Base-by-base conservation (phyloP, 2,329 filamentous ascomycete species). In the Exophiala aquamarina region DNA sequence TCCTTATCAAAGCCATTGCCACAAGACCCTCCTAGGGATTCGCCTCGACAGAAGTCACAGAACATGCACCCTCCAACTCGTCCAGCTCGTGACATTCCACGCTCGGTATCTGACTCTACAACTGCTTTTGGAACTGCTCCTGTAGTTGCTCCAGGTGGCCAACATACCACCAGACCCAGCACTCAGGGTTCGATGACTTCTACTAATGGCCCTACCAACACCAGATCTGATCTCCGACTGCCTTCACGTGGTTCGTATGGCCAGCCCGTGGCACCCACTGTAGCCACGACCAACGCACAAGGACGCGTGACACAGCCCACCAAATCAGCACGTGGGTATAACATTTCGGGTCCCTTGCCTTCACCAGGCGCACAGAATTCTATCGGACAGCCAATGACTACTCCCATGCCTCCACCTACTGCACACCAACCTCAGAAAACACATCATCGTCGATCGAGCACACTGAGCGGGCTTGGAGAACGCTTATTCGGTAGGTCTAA, bases 221-320 rank as follows among this genome's bases (percentile, higher is more conserved):
- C 55, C 49, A 54, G 64, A 58, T 58, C 65, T 52, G 66, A 71
- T 44, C 67, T 70, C 63, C 66, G 82, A 52, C 78, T 93, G 40
- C 86, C 87, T 55, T 89, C 84, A 57, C 82, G 87, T 55, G 78
- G 87, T 65, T 86, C 87, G 48, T 96, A 97, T 66, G 89, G 89
- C 56, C 89, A 94, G 67, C 93, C 92, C 39, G 84, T 84, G 36
- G 89, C 89, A 45, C 91, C 93, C 21, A 83, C 89, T 38, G 84
- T 96, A 50, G 90, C 90, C 39, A 85, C 87, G 58, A 93, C 90
- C 42, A 95, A 93, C 66, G 90, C 81, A 3, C 87, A 95, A 66
- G 92, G 90, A 54, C 87, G 87, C 54, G 89, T 97, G 60, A 87
- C 93, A 56, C 92, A 95, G 64, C 87, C 87, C 9, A 70, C 77